Conservation (phyloP, 441 rosid species). For the Bruguiera hainesii region DNA sequence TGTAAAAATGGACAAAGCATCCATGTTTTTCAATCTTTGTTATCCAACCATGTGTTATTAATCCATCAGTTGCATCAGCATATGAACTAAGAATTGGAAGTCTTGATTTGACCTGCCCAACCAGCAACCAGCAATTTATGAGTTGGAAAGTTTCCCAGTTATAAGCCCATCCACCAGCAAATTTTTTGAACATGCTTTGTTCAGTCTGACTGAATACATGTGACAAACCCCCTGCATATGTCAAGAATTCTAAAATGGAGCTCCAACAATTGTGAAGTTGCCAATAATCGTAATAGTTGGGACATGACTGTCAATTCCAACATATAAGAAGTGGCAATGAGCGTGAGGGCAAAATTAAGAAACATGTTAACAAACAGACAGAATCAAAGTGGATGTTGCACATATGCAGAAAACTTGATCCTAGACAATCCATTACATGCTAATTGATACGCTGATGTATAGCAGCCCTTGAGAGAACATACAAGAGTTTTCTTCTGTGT, state of each 20-base stretch:
- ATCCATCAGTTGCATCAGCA: conserved; percentile 80
- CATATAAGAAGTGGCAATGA: background rate
- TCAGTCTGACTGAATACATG: background rate
- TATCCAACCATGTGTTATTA: conserved; percentile 97
- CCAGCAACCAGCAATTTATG: conserved; percentile 13
- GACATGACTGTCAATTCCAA: background rate
- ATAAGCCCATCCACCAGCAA: background rate
- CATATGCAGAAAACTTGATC: background rate
- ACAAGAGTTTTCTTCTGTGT: conserved; percentile 97
- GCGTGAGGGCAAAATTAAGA: background rate
- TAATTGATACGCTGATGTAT: conserved; percentile 10
- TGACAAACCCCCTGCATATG: background rate
- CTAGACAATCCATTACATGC: conserved; percentile 11
- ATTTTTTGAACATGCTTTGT: background rate
- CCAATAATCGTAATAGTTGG: background rate
- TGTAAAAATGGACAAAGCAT: conserved; percentile 93
- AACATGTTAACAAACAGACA: background rate
- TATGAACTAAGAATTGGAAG: conserved; percentile 82
- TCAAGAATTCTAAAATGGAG: background rate
- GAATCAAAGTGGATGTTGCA: background rate
- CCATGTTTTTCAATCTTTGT: conserved; percentile 95
- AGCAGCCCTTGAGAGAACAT: conserved; percentile 29
- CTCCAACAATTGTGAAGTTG: background rate
- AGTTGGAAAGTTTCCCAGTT: conserved; percentile 13
- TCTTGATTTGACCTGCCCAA: conserved; percentile 87